Conservation (phyloP, 257 asterid species). For the Vinca minor region DNA sequence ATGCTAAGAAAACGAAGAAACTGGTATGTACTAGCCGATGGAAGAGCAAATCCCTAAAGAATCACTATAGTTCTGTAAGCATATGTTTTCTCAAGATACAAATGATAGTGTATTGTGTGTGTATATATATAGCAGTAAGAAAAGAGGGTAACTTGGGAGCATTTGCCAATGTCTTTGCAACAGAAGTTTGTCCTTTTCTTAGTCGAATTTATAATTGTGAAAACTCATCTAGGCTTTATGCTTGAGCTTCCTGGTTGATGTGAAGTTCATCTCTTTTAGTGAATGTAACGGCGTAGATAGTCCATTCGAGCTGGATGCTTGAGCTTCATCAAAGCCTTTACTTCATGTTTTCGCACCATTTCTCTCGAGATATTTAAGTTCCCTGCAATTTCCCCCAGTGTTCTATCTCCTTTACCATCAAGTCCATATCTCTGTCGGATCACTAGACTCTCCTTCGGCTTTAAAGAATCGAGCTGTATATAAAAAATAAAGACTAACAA, state of each 20-base stretch:
- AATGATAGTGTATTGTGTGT: constrained; percentile 2
- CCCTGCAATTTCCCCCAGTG: constrained; percentile 93
- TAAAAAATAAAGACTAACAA: not conserved
- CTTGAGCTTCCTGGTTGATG: not conserved
- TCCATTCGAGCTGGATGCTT: constrained; percentile 87
- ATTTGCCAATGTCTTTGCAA: not conserved
- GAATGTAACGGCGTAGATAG: constrained; percentile 63
- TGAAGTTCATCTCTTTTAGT: constrained; percentile 18
- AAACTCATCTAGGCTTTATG: not conserved
- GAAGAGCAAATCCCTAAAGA: not conserved
- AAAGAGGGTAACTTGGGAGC: not conserved
- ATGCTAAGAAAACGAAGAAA: not conserved
- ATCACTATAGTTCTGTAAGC: constrained; percentile 13
- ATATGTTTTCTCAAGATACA: constrained; percentile 27
- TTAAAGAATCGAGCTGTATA: constrained; percentile 85
- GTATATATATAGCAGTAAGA: not conserved
- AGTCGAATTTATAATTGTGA: not conserved
- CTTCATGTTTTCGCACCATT: constrained; percentile 90
- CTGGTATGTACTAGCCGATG: constrained; percentile 3
- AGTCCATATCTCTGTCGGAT: constrained; percentile 93
- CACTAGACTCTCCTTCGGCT: constrained; percentile 93
- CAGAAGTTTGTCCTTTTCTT: not conserved
- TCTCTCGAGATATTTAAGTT: constrained; percentile 85
- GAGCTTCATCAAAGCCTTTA: constrained; percentile 96
- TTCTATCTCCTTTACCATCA: constrained; percentile 83